Evolutionary conservation across 2,329 filamentous ascomycete species (phyloP).

Genomic region (Pochonia chlamydosporia): DNA sequence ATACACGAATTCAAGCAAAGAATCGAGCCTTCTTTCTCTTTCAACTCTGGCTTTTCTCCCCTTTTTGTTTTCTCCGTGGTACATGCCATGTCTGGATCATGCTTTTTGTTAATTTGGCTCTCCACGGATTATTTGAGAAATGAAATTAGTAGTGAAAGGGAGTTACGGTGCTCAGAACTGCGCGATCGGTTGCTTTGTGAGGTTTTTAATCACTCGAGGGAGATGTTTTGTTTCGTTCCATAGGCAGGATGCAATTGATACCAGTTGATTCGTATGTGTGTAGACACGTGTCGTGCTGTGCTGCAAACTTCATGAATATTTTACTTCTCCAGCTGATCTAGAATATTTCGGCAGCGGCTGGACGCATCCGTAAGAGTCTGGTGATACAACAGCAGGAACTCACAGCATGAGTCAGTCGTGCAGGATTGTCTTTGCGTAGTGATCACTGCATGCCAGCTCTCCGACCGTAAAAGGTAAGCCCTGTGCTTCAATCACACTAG

Average conservation of each 20-base stretch:
- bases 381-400: no score
- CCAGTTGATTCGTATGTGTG: neutral
- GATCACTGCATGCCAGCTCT: no score
- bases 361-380: no score
- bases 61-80: neutral
- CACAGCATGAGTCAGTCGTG: no score
- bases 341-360: no score
- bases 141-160: neutral
- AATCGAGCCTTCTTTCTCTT: neutral
- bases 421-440: no score
- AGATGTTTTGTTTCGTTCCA: neutral
- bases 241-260: neutral
- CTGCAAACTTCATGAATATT: neutral
- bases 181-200: neutral
- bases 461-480: no score
- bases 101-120: neutral
- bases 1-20: neutral
- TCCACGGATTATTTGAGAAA: neutral
- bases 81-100: constrained; percentile 1
- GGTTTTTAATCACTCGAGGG: neutral
- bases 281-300: no score
- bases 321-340: neutral
- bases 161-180: neutral
- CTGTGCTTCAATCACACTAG: no score
- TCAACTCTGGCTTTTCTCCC: neutral